Evolutionary conservation across 768 basidiomycete species (phyloP).

Genomic region (Nidularia pulvinata): DNA sequence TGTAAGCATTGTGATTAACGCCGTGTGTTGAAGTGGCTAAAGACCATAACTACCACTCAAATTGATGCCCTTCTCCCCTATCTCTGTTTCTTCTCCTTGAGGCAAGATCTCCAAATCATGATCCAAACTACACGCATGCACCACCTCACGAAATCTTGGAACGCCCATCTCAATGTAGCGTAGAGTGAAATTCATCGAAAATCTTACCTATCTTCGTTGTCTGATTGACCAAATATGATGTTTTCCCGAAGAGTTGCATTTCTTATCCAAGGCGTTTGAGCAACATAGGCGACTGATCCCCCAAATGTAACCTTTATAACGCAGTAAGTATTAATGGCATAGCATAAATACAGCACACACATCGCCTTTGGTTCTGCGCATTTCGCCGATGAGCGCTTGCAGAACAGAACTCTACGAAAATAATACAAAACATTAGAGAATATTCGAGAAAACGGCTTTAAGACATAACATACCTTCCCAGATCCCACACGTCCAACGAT

Average conservation of each 20-base stretch:
- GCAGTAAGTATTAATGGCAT: no score
- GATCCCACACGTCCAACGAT: constrained; percentile 66
- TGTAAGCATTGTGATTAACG: neutral
- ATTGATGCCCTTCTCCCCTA: constrained; percentile 72
- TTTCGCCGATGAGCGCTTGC: constrained; percentile 51
- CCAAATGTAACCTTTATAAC: constrained; percentile 38
- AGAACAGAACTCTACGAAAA: constrained; percentile 39
- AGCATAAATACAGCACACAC: constrained; percentile 18
- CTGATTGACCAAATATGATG: constrained; percentile 61
- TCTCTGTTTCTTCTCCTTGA: constrained; percentile 60
- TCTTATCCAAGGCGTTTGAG: constrained; percentile 52
- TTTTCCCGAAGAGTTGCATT: constrained; percentile 65
- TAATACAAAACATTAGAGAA: neutral
- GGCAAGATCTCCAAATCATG: constrained; percentile 68
- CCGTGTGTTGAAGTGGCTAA: no score
- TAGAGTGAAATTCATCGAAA: neutral
- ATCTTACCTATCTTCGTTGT: constrained; percentile 42
- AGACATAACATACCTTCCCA: constrained; percentile 41
- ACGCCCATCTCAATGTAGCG: neutral
- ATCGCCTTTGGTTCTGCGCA: constrained; percentile 49
- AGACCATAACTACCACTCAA: constrained; percentile 33
- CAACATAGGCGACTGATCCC: constrained; percentile 45
- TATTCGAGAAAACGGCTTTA: neutral
- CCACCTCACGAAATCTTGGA: constrained; percentile 44
- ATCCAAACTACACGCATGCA: constrained; percentile 59